A percentile compares a stretch with the other conserved stretches of the same genome.
Conservation (phyloP, 2,329 filamentous ascomycete genomes). For the Fusarium kyushuense region DNA sequence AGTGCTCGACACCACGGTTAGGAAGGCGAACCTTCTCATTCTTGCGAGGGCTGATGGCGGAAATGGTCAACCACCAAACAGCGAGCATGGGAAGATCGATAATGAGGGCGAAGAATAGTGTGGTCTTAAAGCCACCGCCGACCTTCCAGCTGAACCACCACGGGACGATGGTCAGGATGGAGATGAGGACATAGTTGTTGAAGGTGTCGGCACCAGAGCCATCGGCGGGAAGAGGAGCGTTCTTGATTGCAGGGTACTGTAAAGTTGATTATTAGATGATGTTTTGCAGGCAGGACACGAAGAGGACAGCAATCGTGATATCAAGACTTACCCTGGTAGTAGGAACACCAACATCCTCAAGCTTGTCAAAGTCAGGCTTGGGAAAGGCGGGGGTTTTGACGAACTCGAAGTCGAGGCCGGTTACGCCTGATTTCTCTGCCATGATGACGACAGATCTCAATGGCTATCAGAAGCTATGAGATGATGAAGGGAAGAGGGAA, state of each 20-base stretch:
- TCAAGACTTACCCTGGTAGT: conserved; percentile 54
- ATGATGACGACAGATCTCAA: conserved; percentile 50
- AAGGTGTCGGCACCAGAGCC: conserved; percentile 86
- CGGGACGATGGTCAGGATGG: conserved; percentile 77
- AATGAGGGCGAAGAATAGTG: conserved; percentile 88
- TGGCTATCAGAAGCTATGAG: conserved; percentile 42
- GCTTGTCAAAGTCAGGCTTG: conserved; percentile 71
- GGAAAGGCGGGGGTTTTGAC: conserved; percentile 56
- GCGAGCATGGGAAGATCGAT: conserved; percentile 83
- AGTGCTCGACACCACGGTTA: conserved; percentile 89
- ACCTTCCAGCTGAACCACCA: conserved; percentile 86
- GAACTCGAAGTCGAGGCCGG: conserved; percentile 56
- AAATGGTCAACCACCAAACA: conserved; percentile 84
- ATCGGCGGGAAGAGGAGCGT: conserved; percentile 93
- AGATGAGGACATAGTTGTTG: conserved; percentile 82
- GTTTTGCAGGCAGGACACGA: neutral
- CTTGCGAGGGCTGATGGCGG: conserved; percentile 84
- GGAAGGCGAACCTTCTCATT: conserved; percentile 92
- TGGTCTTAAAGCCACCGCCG: conserved; percentile 86
- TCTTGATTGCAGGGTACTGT: conserved; percentile 79
- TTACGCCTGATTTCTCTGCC: conserved; percentile 51
- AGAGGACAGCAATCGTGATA: conserved; percentile 33
- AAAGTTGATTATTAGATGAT: neutral
- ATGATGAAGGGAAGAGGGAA: conserved; percentile 34
- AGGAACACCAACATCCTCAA: conserved; percentile 69